phyloP scores from a whole-genome alignment of 2,329 filamentous ascomycete genomes.

The Botrytis byssoidea region DNA sequence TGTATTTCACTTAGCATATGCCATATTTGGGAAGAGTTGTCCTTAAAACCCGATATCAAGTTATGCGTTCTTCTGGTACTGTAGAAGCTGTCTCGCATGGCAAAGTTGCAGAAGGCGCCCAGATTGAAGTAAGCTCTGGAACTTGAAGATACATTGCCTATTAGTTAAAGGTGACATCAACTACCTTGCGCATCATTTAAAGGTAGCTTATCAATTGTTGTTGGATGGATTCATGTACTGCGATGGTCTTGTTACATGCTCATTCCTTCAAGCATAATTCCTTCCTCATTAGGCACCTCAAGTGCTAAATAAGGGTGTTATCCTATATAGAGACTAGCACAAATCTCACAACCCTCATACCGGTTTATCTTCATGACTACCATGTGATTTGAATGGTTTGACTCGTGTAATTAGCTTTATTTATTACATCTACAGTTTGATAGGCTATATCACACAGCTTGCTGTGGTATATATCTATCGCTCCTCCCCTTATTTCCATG shows the following conservation, averaged over 20 bases:
- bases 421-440: neutral
- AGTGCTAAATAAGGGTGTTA: neutral
- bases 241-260: neutral
- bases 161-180: neutral
- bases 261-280: neutral
- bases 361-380: neutral
- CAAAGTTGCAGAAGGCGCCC: fast-evolving
- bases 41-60: too few species aligned
- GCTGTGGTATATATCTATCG: neutral
- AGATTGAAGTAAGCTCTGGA: neutral
- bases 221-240: neutral
- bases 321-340: neutral
- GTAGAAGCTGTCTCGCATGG: too few species aligned
- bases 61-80: neutral
- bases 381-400: neutral
- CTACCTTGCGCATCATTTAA: neutral
- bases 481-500: neutral
- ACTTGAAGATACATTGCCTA: neutral
- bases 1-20: neutral
- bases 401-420: neutral
- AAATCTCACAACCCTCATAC: neutral
- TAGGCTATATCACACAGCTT: neutral
- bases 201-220: neutral
- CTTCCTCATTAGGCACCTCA: neutral
- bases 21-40: neutral